These are phyloP conservation scores for Pyrenochaeta sp. DNA, from an alignment of 2,329 filamentous ascomycete species.

Conservation along the genomic window DNA sequence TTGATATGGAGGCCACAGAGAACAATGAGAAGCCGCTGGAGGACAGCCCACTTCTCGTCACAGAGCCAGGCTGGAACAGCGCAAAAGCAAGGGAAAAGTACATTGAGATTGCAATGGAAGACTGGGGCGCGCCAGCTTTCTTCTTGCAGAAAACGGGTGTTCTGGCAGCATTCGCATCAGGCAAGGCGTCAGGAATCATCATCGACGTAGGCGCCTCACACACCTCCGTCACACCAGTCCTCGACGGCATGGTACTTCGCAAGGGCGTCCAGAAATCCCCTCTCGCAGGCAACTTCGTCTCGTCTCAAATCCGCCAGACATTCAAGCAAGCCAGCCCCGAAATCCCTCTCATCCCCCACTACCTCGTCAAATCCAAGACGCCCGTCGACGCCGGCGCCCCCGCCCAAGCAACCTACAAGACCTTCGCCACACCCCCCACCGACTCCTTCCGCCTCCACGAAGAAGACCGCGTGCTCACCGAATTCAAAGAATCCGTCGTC, in stretches of 20 bases:
- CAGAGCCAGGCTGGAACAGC: constrained; percentile 92
- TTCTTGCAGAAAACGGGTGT: constrained; percentile 91
- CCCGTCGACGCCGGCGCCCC: constrained; percentile 86
- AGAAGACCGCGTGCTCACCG: constrained; percentile 90
- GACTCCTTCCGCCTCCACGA: constrained; percentile 82
- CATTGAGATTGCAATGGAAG: constrained; percentile 96
- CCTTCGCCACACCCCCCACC: constrained; percentile 67
- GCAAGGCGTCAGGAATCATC: constrained; percentile 91
- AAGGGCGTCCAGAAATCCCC: constrained; percentile 82
- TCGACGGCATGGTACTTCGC: constrained; percentile 95
- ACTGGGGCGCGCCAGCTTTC: constrained; percentile 93
- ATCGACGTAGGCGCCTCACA: constrained; percentile 90
- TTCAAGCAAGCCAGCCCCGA: constrained; percentile 72
- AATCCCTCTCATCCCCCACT: constrained; percentile 83
- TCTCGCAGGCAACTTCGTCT: constrained; percentile 88
- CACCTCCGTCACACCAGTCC: constrained; percentile 87
- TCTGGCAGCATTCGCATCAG: constrained; percentile 88
- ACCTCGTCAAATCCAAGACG: constrained; percentile 85
- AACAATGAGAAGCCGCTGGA: constrained; percentile 76
- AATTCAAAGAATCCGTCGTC: constrained; percentile 98
- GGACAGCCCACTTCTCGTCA: constrained; percentile 91
- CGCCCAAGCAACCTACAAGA: constrained; percentile 76
- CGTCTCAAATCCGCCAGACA: constrained; percentile 82
- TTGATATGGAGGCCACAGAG: constrained; percentile 65
- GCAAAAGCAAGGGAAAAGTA: constrained; percentile 89